Evolutionary conservation across 1,284 basidiomycete species (phyloP), one percentile per base, ranked within the genome.

Genomic region (Moesziomyces sp.): DNA sequence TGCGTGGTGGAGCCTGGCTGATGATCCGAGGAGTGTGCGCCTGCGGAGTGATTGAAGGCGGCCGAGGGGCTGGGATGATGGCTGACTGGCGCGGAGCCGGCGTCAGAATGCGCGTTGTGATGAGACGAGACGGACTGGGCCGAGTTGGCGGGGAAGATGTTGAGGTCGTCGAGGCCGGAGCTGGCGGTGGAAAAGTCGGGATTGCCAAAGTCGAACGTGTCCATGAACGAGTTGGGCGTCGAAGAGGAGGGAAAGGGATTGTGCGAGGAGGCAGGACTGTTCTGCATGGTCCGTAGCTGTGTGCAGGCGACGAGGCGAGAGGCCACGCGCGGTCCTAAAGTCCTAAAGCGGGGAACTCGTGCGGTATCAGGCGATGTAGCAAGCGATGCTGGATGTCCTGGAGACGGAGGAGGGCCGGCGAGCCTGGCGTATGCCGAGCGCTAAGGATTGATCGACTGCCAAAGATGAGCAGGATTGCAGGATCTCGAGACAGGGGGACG

Each of bases 121-220:
- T 44, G 58, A 13, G 66, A 59, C 3, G 58, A 56, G 33, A 44
- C 44, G 19, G 66, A 59, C 7, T 54, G 46, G 18, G 55, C 48
- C 21, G 45, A 19, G 33, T 48, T 57, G 53, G 58, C 50, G 16
- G 54, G 35, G 48, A 77, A 77, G 60, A 73, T 71, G 50, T 59
- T 48, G 47, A 78, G 54, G 43, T 79, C 77, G 21, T 77, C 77
- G 33, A 77, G 30, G 42, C 69, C 66, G 5, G 66, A 61, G 47
- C 70, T 71, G 38, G 77, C 42, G 8, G 57, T 50, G 26, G 62
- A 62, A 30, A 77, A 67, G 42, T 74, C 67, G 33, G 70, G 50
- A 33, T 77, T 62, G 35, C 68, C 70, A 52, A 79, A 79, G 51
- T 79, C 78, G 40, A 79, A 79, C 18, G 74, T 58, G 40, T 78